Evolutionary conservation across 78 protist species (phyloP).

Genomic region (Tieghemostelium lacteum): DNA sequence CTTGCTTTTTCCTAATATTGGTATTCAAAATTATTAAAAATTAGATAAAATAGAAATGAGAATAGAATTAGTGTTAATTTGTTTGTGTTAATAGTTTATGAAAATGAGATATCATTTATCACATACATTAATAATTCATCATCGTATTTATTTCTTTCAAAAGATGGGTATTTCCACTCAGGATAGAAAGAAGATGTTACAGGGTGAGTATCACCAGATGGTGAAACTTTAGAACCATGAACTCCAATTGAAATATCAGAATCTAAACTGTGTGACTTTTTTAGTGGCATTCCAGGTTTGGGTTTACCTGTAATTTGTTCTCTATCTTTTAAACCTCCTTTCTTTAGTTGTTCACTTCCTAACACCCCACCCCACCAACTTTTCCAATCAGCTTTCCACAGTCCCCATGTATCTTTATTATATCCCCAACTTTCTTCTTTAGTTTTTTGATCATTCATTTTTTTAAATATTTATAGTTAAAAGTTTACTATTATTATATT

Average conservation of each 20-base stretch:
- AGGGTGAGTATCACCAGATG: not conserved
- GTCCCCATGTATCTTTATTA: slow-evolving; percentile 26
- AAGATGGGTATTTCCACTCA: slow-evolving; percentile 47
- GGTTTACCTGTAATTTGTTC: not conserved
- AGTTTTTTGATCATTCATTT: not conserved
- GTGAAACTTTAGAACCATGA: slow-evolving; percentile 5
- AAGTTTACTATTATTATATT: too few relatives aligned
- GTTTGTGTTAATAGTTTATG: too few relatives aligned
- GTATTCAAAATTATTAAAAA: too few relatives aligned
- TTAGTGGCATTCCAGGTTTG: slow-evolving; percentile 12
- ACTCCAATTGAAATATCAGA: slow-evolving; percentile 18
- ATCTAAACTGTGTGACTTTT: not conserved
- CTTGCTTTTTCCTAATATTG: too few relatives aligned
- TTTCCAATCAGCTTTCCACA: slow-evolving; percentile 74
- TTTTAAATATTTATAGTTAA: not conserved
- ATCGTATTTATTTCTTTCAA: slow-evolving; percentile 53
- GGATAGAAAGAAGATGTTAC: slow-evolving; percentile 2
- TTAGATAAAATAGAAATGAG: too few relatives aligned
- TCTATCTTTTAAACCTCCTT: slow-evolving; percentile 36
- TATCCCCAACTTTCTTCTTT: not conserved
- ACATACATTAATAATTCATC: too few relatives aligned
- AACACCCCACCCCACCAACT: slow-evolving; percentile 63
- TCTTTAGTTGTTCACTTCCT: slow-evolving; percentile 36
- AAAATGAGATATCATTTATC: too few relatives aligned
- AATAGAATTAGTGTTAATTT: too few relatives aligned